Base-by-base conservation (phyloP, 345 rosid genomes). In the Lepidium africanum region DNA sequence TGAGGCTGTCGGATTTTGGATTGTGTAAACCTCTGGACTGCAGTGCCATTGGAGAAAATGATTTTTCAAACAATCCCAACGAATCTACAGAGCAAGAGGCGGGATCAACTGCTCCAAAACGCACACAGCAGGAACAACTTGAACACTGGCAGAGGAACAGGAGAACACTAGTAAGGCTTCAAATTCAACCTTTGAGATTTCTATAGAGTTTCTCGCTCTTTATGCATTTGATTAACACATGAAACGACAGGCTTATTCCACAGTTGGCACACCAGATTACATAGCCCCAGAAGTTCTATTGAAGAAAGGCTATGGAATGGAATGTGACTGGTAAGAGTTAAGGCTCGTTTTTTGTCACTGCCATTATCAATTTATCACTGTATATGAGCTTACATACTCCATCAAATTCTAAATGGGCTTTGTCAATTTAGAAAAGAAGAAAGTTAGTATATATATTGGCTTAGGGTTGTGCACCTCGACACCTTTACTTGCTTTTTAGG, bases 301-400 rank as follows among this genome's bases (percentile, higher is more conserved):
- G 79, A 93, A 93, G 88, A 93, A 90, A 87, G 98, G 98, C 40
- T 93, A 93, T 77, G 98, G 79, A 48, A 82, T 93, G 96, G 99
- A 93, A 79, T 93, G 99, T 76, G 98, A 90, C 68, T 90, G 97
- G 97, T 91, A 67, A 79, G 91, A 30, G 19, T 15, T 46, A 33
- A 50, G 36, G 30, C 21, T 66, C 32, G 59, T 12, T 48, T 9
- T 35, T 39, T 38, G 0, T 17, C 10, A 27, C 30, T 35, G 12
- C 35, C 13, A 63, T 3, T 10, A 16, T 46, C 35, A 52, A 19
- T 45, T 3, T 10, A 16, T 46, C 35, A 52, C 30, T 45, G 56
- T 21, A n/a, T 46, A 5, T 56, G 63, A 14, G 3, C 33, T 23
- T 38, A 25, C 33, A 16, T 53, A 40, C 10, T 17, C 50, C 39